Base-by-base conservation (phyloP, 371 early-diverging fungal genomes). In the Actinomortierella wolfii region DNA sequence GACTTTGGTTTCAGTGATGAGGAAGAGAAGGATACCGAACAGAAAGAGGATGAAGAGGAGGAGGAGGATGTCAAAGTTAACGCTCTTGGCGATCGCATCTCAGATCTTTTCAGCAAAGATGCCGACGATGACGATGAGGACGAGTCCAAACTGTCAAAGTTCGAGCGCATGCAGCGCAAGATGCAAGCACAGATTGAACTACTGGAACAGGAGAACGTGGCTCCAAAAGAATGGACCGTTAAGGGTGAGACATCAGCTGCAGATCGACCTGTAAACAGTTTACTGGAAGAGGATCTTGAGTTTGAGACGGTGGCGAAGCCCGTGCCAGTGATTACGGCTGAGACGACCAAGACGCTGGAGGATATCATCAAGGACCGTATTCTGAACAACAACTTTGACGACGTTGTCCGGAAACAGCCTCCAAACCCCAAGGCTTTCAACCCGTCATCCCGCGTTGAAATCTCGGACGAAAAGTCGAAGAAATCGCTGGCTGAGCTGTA, bases 331-430 rank as follows among this genome's bases (percentile, higher is more conserved):
- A 90, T 96, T 49, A 97, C 98, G 0, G 92, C 94, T 70, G 95
- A 97, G 76, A 80, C 84, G 2, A 97, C 97, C 0, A 76, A 82
- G 60, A 83, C 93, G 9, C 83, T 98, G 26, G 97, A 97, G 71
- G 95, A 95, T 26, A 74, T 96, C 61, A 98, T 98, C 78, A 92
- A 92, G 78, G 88, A 88, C 57, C 92, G 97, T 52, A 96, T 98
- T 71, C 43, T 89, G 24, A 89, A 91, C 63, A 81, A 86, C 69
- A 81, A 67, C 64, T 98, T 90, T 81, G 93, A 97, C 78, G 97
- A 97, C 73, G 97, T 97, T 1, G 92, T 86, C 48, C 90, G 86
- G 52, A 94, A 94, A 76, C 81, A 86, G n/a, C 86, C 89, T 41
- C 88, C 90, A 2, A 83, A 81, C 9, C 78, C 83, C 39, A 79